phyloP scores from a whole-genome alignment of 768 basidiomycete genomes.

The Paxillus involutus region DNA sequence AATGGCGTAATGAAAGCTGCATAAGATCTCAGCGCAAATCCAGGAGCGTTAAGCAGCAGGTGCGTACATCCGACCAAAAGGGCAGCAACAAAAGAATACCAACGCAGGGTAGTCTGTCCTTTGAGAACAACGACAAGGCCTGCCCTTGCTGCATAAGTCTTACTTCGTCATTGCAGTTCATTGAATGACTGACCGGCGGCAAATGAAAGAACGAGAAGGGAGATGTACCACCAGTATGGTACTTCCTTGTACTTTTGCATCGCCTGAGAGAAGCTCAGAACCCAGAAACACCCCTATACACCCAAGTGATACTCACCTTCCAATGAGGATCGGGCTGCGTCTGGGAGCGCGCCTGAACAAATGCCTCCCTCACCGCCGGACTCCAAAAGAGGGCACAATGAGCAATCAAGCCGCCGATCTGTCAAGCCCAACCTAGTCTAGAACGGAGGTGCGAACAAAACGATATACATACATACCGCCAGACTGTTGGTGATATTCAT shows the following conservation, averaged over 20 bases:
- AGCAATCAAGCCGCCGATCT: slow-evolving; percentile 62
- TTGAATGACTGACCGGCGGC: slow-evolving; percentile 43
- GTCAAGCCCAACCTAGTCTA: neutral
- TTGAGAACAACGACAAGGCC: slow-evolving; percentile 57
- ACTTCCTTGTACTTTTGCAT: slow-evolving; percentile 62
- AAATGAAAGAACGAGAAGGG: slow-evolving; percentile 50
- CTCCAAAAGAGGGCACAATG: slow-evolving; percentile 62
- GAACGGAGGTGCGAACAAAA: neutral
- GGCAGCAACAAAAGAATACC: slow-evolving; percentile 62
- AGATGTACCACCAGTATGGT: slow-evolving; percentile 60
- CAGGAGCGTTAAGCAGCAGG: slow-evolving; percentile 25
- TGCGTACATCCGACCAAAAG: slow-evolving; percentile 49
- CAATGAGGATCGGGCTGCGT: slow-evolving; percentile 59
- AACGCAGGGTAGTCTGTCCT: slow-evolving; percentile 60
- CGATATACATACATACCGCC: slow-evolving; percentile 31
- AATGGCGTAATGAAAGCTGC: slow-evolving; percentile 36
- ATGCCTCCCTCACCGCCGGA: slow-evolving; percentile 45
- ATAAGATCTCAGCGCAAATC: neutral
- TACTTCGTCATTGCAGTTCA: neutral
- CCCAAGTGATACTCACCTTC: slow-evolving; percentile 30
- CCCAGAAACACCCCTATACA: neutral
- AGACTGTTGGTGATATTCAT: slow-evolving; percentile 46
- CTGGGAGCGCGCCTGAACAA: slow-evolving; percentile 45
- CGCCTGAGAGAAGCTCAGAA: slow-evolving; percentile 28
- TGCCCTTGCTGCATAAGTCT: slow-evolving; percentile 14